Percentiles rank a stretch among this genome's conserved stretches.
Conservation (phyloP, 2,329 filamentous ascomycete genomes). For the Ophiosphaerella korrae region DNA sequence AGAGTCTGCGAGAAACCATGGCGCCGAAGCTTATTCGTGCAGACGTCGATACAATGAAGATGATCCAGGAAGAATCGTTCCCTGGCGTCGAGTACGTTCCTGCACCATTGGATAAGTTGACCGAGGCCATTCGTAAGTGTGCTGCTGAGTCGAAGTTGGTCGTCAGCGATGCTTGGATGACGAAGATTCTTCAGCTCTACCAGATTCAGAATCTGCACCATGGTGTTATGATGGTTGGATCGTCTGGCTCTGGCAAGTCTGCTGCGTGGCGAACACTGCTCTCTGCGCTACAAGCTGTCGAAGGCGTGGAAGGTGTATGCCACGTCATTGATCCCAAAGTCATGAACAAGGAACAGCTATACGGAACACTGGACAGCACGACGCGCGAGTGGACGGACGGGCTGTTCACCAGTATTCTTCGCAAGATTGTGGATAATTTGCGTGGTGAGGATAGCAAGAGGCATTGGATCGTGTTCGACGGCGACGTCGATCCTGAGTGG, state of each 20-base stretch:
- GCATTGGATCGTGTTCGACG: slow-evolving; percentile 99
- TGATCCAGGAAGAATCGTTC: slow-evolving; percentile 85
- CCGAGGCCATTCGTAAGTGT: slow-evolving; percentile 79
- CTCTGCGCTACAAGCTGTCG: slow-evolving; percentile 87
- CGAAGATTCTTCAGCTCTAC: slow-evolving; percentile 93
- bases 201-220: slow-evolving; percentile 98
- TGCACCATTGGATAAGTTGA: slow-evolving; percentile 79
- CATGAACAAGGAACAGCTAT: slow-evolving; percentile 98
- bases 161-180: slow-evolving; percentile 94
- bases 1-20: slow-evolving; percentile 97
- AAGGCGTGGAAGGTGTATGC: slow-evolving; percentile 89
- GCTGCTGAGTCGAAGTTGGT: slow-evolving; percentile 86
- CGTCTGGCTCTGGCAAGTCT: slow-evolving; percentile 96
- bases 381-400: slow-evolving; percentile 99
- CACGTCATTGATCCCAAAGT: slow-evolving; percentile 99
- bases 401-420: slow-evolving; percentile 94
- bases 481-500: slow-evolving; percentile 98
- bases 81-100: slow-evolving; percentile 92
- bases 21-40: slow-evolving; percentile 93
- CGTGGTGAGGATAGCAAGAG: slow-evolving; percentile 95
- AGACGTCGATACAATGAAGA: slow-evolving; percentile 86
- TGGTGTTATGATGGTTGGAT: slow-evolving; percentile 99
- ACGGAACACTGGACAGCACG: slow-evolving; percentile 93
- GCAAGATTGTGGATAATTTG: slow-evolving; percentile 98
- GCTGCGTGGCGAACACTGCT: slow-evolving; percentile 91